Percentiles rank a stretch among this genome's conserved stretches.
These are phyloP conservation scores for Dittrichia graveolens DNA, from an alignment of 129 eudicot species.

Conservation along the genomic window DNA sequence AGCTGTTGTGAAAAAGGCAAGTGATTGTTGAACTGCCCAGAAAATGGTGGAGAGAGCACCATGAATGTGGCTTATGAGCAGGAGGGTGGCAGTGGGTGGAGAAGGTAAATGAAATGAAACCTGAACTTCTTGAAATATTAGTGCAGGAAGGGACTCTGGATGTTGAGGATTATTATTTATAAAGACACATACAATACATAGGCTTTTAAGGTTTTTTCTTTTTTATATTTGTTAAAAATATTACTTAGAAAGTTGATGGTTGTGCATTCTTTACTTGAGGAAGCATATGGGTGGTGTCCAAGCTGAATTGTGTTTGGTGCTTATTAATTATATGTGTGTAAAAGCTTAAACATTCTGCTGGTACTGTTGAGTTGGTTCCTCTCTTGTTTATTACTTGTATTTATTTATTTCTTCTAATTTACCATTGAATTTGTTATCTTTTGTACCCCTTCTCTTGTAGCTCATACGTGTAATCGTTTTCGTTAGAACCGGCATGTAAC, in stretches of 20 bases:
- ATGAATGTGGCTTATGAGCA: constrained; percentile 28
- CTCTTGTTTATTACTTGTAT: constrained; percentile 24
- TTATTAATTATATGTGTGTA: constrained; percentile 22
- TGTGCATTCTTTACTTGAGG: constrained; percentile 40
- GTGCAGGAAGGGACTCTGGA: constrained; percentile 37
- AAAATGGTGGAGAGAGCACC: constrained; percentile 8
- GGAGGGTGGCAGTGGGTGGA: constrained; percentile 1
- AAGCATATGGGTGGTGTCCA: constrained; percentile 33
- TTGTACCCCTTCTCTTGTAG: constrained; percentile 12
- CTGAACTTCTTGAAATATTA: constrained; percentile 42
- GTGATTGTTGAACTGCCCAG: constrained; percentile 16
- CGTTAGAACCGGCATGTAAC: background rate
- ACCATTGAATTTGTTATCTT: constrained; percentile 7
- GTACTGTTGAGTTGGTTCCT: constrained; percentile 22
- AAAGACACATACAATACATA: constrained; percentile 30
- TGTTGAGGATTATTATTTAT: constrained; percentile 32
- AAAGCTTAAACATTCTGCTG: constrained; percentile 29
- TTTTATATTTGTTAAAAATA: background rate
- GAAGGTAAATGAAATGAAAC: constrained; percentile 26
- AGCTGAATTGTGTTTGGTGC: constrained; percentile 29
- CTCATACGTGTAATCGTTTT: background rate
- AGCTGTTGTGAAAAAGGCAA: constrained; percentile 28
- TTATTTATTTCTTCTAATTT: constrained; percentile 12
- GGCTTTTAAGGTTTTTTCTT: constrained; percentile 10
- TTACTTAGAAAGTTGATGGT: constrained; percentile 12